Evolutionary conservation across 441 rosid species (phyloP), one percentile per base, ranked within the genome.

Genomic region (Croton laevigatus): DNA sequence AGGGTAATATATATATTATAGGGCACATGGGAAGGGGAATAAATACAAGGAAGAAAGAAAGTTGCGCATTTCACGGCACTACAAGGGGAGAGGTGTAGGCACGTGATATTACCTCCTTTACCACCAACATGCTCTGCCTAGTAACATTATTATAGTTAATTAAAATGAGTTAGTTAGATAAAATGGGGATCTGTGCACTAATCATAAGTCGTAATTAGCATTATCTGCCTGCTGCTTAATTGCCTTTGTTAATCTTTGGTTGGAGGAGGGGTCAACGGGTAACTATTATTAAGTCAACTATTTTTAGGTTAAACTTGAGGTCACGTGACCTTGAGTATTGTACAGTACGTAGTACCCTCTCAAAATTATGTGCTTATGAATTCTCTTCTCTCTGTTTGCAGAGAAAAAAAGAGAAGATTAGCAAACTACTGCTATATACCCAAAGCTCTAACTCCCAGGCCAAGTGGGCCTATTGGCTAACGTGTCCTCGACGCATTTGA

Each of bases 101-200:
- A 81, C 88, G 87, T 81, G 88, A 80, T 62, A 4, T 71, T 73
- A 74, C 78, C 79, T 65, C 80, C 80, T 42, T 46, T 57, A 16
- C 62, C 76, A 51, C 81, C 80, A 78, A 79, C 86, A 81, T 80
- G 79, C 82, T 48, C 76, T 67, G 48, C 20, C 9, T 7, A 62
- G 32, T 32, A 52, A 14, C 48, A 13, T 20, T 17, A 3, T 11
- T 12, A 13, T 1, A 16, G 16, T 42, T 32, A 49, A 17, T 13
- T 40, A 9, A 42, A 52, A 3, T 27, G 1, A 23, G 19, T 8
- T 7, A 55, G 32, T 13, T 3, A 44, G 66, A 44, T 66, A 73
- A 16, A 48, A 80, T 82, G 12, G 85, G 84, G 85, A 82, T 81
- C 86, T 75, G 88, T 71, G 87, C 86, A 3, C 82, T 81, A 82